Conservation (phyloP, 345 rosid species). For the Anastatica hierochuntica region DNA sequence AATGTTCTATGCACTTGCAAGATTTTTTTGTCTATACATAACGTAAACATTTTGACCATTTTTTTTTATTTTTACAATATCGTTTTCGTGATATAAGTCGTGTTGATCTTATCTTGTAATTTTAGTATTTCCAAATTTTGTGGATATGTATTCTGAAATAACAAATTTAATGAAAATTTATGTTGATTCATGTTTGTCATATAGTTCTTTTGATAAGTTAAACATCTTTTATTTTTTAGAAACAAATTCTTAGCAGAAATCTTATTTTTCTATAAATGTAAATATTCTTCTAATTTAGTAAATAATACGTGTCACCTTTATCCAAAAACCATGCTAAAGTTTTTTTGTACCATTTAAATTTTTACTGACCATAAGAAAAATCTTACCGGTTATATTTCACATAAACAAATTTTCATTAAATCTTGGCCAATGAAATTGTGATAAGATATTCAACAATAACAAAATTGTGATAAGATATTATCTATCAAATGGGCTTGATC, state of each 20-base stretch:
- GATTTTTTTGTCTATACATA: background rate
- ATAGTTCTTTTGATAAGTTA: too few species aligned
- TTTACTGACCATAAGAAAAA: too few species aligned
- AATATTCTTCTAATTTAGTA: background rate
- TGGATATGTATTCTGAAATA: too few species aligned
- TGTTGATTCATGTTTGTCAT: background rate
- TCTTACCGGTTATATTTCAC: background rate
- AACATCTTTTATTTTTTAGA: background rate
- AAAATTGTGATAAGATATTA: background rate
- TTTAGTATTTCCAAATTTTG: background rate
- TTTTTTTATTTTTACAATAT: background rate
- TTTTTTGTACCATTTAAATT: background rate
- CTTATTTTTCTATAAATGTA: background rate
- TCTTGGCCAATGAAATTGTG: background rate
- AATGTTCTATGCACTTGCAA: background rate
- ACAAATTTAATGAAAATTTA: background rate
- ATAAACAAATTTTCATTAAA: background rate
- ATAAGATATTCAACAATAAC: too few species aligned
- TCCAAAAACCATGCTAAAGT: background rate
- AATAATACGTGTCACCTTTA: constrained; percentile 1
- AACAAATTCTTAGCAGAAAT: background rate
- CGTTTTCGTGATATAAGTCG: background rate
- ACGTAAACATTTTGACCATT: too few species aligned
- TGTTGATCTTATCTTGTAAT: background rate
- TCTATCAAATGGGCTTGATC: too few species aligned